These are phyloP conservation scores for Claviceps digitariae DNA, from an alignment of 2,329 filamentous ascomycete species.

Conservation along the genomic window DNA sequence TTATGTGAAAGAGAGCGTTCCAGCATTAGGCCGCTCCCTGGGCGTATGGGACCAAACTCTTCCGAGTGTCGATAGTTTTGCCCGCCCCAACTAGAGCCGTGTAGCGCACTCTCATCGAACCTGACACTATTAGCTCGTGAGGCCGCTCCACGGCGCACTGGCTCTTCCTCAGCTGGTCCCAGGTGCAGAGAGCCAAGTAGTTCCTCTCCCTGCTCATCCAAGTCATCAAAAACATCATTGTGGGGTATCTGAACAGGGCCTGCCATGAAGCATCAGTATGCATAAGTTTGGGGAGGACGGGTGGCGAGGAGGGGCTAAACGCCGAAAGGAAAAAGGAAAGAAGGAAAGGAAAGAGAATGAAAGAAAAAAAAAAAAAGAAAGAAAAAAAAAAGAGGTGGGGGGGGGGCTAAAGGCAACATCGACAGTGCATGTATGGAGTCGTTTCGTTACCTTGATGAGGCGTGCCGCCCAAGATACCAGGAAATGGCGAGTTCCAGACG, in stretches of 20 bases:
- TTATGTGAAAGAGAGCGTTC: conserved; percentile 90
- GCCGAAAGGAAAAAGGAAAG: background rate
- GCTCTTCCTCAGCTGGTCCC: conserved; percentile 70
- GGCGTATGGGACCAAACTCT: conserved; percentile 66
- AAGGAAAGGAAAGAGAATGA: background rate
- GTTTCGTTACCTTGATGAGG: conserved; percentile 64
- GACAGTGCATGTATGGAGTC: background rate
- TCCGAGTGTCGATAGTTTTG: conserved; percentile 71
- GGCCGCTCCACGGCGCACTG: conserved; percentile 68
- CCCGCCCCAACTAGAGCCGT: conserved; percentile 66
- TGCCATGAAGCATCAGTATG: conserved; percentile 21
- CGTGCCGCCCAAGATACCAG: conserved; percentile 68
- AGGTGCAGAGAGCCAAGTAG: conserved; percentile 71
- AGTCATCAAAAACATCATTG: conserved; percentile 77
- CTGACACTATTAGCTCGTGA: conserved; percentile 94
- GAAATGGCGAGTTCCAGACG: conserved; percentile 89
- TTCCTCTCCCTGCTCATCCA: conserved; percentile 75
- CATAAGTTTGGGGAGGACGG: background rate
- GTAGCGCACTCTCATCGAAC: conserved; percentile 90
- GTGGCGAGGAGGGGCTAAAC: background rate
- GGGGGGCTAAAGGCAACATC: background rate
- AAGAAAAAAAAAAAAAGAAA: too few species aligned
- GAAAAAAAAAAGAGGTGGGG: background rate
- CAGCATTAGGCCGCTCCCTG: conserved; percentile 73
- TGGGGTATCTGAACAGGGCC: conserved; percentile 67